Evolutionary conservation across 257 asterid genomes (phyloP), one percentile per base, ranked within the genome.

Genomic region (Ehretia macrophylla): DNA sequence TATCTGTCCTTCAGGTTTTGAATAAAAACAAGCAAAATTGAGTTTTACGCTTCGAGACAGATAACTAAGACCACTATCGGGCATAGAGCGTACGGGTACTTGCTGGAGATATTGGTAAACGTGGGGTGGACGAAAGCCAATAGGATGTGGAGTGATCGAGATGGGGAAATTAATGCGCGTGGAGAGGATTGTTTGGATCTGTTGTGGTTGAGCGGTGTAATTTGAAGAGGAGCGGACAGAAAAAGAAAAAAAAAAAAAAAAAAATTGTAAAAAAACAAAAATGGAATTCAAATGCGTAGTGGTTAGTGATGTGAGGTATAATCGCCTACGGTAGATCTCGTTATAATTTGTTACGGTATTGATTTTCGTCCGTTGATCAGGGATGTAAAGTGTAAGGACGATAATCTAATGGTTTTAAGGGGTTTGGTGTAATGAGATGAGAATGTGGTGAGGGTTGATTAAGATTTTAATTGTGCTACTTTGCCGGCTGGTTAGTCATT

Each of bases 181-280:
- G 60, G 51, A 9, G 10, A 5, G 16, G 19, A 22, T 39, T 60
- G 50, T 47, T 14, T 60, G 53, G 64, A 69, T 51, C 63, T 69
- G 73, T 61, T 61, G 75, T 45, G 60, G 72, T 56, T 74, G 72
- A 74, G 79, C 69, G 65, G 67, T 69, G 79, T 60, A 65, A 51
- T 61, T 48, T 69, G 62, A 14, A 14, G 12, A 42, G 47, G 47
- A 42, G 47, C 47, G 47, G 47, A 42, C 47, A 42, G 3, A n/a
- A n/a, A n/a, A n/a, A n/a, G n/a, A n/a, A n/a, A n/a, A n/a, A n/a
- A n/a, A n/a, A n/a, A n/a, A n/a, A n/a, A n/a, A n/a, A n/a, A n/a
- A n/a, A n/a, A n/a, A n/a, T n/a, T n/a, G n/a, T n/a, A n/a, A n/a
- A n/a, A 27, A 42, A 10, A 42, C 47, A 42, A 42, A 42, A 42